These are phyloP conservation scores for Paramyrothecium roridum DNA, from an alignment of 2,329 filamentous ascomycete genomes.

Conservation along the genomic window DNA sequence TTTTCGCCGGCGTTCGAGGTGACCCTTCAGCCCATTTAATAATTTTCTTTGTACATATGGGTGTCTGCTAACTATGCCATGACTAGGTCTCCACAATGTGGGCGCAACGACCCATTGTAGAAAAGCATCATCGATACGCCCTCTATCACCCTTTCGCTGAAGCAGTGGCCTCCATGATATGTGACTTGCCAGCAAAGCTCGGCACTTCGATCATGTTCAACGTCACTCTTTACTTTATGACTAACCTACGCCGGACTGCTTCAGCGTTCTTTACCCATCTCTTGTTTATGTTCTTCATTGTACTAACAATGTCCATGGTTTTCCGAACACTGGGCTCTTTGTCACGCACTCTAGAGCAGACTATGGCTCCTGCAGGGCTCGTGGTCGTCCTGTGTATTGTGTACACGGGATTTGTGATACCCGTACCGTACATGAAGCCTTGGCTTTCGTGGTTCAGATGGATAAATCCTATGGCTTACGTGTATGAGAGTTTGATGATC, in stretches of 20 bases:
- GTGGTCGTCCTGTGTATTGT: constrained; percentile 18
- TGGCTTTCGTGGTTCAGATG: constrained; percentile 55
- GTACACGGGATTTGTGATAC: not conserved
- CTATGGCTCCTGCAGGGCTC: not conserved
- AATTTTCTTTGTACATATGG: not conserved
- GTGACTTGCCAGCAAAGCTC: constrained; percentile 77
- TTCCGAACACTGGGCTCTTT: constrained; percentile 39
- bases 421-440: not conserved
- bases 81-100: constrained; percentile 75
- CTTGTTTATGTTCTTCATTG: constrained; percentile 69
- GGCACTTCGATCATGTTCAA: constrained; percentile 76
- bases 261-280: constrained; percentile 84
- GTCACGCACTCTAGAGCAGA: constrained; percentile 21
- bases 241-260: constrained; percentile 70
- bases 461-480: constrained; percentile 59
- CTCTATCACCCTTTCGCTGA: constrained; percentile 88
- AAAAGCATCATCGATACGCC: constrained; percentile 84
- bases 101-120: constrained; percentile 84
- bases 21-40: constrained; percentile 10
- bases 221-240: constrained; percentile 81
- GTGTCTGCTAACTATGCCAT: not conserved
- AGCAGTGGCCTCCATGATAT: constrained; percentile 82
- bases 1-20: constrained; percentile 76
- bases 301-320: constrained; percentile 67
- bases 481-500: constrained; percentile 12